These are phyloP conservation scores for Pythium aquatile DNA, from an alignment of 352 stramenopile species.

Conservation along the genomic window DNA sequence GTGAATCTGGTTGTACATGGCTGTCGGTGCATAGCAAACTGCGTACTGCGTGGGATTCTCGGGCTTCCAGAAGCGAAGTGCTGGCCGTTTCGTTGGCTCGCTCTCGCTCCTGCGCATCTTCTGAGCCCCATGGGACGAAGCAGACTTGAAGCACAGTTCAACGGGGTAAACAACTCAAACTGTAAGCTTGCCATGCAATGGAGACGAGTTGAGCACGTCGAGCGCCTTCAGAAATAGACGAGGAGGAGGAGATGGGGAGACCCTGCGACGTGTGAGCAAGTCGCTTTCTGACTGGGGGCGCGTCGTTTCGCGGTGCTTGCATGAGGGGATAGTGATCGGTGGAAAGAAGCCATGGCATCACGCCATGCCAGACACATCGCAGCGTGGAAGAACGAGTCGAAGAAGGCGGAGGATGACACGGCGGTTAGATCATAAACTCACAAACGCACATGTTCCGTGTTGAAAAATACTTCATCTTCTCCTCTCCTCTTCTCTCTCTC, in stretches of 20 bases:
- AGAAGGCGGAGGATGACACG: not conserved
- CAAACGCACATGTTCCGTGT: slow-evolving; percentile 7
- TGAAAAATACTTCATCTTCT: slow-evolving; percentile 9
- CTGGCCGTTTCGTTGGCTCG: not conserved
- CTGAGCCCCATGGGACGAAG: not conserved
- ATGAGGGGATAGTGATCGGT: not conserved
- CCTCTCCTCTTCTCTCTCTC: not conserved
- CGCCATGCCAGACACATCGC: not conserved
- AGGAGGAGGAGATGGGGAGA: not conserved
- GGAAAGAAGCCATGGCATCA: not conserved
- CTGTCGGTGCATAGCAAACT: not conserved
- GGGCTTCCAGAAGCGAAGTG: too few relatives aligned
- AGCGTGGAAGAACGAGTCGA: not conserved
- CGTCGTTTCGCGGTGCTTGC: not conserved
- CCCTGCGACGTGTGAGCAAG: slow-evolving; percentile 12
- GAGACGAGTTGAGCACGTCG: not conserved
- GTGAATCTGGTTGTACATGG: not conserved
- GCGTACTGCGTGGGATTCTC: too few relatives aligned
- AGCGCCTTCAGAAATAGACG: not conserved
- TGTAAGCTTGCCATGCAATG: not conserved
- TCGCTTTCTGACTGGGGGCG: not conserved
- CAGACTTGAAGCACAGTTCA: not conserved
- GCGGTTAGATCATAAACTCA: not conserved
- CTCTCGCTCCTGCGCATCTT: not conserved
- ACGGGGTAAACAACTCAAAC: not conserved